Percentiles rank a stretch among this genome's conserved stretches.
Conservation (phyloP, 2,329 filamentous ascomycete genomes). For the Fusarium sp. region DNA sequence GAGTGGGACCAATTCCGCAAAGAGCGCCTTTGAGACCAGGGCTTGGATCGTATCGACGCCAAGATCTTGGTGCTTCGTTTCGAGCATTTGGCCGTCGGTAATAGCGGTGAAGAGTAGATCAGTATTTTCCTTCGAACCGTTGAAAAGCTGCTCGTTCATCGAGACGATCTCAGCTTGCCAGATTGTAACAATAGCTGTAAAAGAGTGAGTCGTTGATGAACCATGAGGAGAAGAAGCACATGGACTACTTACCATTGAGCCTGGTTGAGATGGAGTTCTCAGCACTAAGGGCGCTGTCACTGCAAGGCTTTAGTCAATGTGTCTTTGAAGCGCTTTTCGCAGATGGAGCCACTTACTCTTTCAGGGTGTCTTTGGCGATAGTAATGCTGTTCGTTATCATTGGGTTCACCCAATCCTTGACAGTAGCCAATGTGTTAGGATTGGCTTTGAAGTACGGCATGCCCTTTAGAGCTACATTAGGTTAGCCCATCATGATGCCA, state of each 20-base stretch:
- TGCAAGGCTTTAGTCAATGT: not conserved
- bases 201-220: too few relatives aligned
- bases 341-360: not conserved
- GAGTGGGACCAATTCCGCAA: not conserved
- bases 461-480: not conserved
- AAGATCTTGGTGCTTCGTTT: not conserved
- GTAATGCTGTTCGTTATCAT: not conserved
- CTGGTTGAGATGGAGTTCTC: not conserved
- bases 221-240: rapidly evolving
- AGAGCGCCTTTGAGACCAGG: not conserved
- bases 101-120: not conserved
- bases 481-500: not conserved
- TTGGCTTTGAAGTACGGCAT: not conserved
- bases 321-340: rapidly evolving
- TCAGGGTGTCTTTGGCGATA: not conserved
- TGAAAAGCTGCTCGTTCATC: not conserved
- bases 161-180: not conserved
- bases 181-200: not conserved
- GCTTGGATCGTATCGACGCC: not conserved
- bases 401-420: not conserved
- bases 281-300: not conserved
- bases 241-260: not conserved
- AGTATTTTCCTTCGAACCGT: not conserved
- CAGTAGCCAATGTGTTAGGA: not conserved
- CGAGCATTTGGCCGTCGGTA: not conserved